Base-by-base conservation (phyloP, 1,284 basidiomycete species). In the Coniferiporia sulphurascens region DNA sequence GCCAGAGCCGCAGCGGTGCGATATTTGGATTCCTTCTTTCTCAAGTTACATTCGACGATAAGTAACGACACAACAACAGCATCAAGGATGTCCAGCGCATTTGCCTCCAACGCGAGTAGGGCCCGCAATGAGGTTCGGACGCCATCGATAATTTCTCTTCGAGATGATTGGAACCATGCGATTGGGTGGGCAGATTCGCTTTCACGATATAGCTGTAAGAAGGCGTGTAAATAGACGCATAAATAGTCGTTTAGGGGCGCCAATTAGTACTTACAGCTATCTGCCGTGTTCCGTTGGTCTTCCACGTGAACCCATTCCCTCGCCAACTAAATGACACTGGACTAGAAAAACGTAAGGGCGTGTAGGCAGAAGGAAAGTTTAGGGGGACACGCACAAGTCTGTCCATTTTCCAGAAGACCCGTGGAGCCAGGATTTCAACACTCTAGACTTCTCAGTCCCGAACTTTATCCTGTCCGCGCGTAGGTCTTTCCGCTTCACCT, bases 401-500 rank as follows among this genome's bases (percentile, higher is more conserved):
- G 54, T 48, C 54, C 54, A 56, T 44, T 48, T 56, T 15, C 46
- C 46, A 43, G 44, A 46, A n/a, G 45, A 10, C 1, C 54, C 54
- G 35, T 48, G 21, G 1, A 56, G 36, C 54, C 54, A 56, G 19
- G 22, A 2, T 32, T 44, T 56, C 5, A 56, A 32, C 38, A 48
- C 46, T 3, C 48, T 10, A n/a, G 43, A 27, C 34, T 35, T 22
- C 17, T 35, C 15, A 12, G 3, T 17, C 4, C 44, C 54, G 19
- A 56, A 56, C 54, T 56, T 56, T n/a, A 56, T 48, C 27, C 13
- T 46, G 54, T 48, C 44, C 17, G 43, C 22, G 6, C 44, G 43
- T 27, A 56, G 46, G 32, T 56, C 54, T 32, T 48, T 56, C 54
- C 54, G 19, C 54, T 56, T 56, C 44, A 56, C 45, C 32, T 56